Conservation (phyloP, 257 asterid genomes). For the Przewalskia tangutica region DNA sequence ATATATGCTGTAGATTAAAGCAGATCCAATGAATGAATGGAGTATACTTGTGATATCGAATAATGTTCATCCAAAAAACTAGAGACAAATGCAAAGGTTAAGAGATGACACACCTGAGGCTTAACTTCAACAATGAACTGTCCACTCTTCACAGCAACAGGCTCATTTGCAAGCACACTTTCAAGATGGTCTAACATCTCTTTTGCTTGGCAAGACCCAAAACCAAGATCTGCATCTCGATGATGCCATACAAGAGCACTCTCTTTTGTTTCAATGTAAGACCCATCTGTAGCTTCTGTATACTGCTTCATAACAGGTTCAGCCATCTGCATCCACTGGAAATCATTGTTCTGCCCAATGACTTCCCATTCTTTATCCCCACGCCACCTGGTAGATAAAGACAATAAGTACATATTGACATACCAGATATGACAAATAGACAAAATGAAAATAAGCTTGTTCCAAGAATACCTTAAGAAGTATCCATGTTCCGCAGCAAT, state of each 20-base stretch:
- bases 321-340: constrained; percentile 38
- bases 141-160: constrained; percentile 44
- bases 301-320: constrained; percentile 40
- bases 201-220: constrained; percentile 45
- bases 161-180: constrained; percentile 42
- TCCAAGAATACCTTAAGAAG: constrained; percentile 20
- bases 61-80: background rate
- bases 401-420: background rate
- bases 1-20: background rate
- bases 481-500: constrained; percentile 51
- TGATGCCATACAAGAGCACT: constrained; percentile 47
- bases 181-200: constrained; percentile 45
- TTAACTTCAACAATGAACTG: constrained; percentile 47
- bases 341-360: constrained; percentile 30
- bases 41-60: background rate
- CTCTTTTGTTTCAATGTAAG: constrained; percentile 34
- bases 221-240: constrained; percentile 39
- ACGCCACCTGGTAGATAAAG: constrained; percentile 21
- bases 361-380: constrained; percentile 30
- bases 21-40: background rate
- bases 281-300: constrained; percentile 47
- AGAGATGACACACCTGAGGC: constrained; percentile 31
- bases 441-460: background rate
- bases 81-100: background rate
- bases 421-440: background rate